Evolutionary conservation across 345 rosid genomes (phyloP), one percentile per base, ranked within the genome.

Genomic region (Microthlaspi erraticum): DNA sequence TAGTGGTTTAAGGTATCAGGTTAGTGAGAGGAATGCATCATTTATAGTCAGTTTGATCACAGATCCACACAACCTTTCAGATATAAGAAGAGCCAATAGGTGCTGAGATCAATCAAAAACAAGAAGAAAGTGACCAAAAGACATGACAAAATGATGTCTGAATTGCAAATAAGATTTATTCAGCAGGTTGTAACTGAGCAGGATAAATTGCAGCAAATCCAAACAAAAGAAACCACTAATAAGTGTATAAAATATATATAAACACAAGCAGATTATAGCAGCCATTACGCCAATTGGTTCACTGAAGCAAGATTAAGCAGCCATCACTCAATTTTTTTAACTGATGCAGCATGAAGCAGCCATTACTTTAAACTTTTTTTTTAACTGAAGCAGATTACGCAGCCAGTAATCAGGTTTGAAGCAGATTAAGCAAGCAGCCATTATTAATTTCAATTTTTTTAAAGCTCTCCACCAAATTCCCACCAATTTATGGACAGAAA

Each of bases 101-200:
- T 11, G 64, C 16, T 39, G 62, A 56, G 75, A 76, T 54, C 74
- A 64, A 37, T 12, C 71, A 57, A 63, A 63, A 57, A 56, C 66
- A 64, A 70, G 13, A 19, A 23, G 78, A 75, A 74, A 67, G 12
- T 52, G 69, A 62, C 49, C 63, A 74, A 74, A 75, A 54, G 9
- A 63, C 45, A 75, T 75, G 70, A 68, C 59, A 76, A 75, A 56
- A 49, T 64, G 71, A 76, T 70, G 79, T 70, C 75, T 70, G 23
- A 48, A 70, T 56, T 33, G 29, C 50, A 70, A 70, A 18, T 61
- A 53, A 44, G 16, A 16, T 1, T 1, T 34, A 29, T 46, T 36
- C 18, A 8, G 19, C 75, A 55, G 71, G 79, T 68, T 14, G 71
- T 57, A 69, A 42, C 78, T 44, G 51, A 67, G 68, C n/a, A 68